phyloP scores from a whole-genome alignment of 1,284 basidiomycete species.

The Ganoderma multipileum region DNA sequence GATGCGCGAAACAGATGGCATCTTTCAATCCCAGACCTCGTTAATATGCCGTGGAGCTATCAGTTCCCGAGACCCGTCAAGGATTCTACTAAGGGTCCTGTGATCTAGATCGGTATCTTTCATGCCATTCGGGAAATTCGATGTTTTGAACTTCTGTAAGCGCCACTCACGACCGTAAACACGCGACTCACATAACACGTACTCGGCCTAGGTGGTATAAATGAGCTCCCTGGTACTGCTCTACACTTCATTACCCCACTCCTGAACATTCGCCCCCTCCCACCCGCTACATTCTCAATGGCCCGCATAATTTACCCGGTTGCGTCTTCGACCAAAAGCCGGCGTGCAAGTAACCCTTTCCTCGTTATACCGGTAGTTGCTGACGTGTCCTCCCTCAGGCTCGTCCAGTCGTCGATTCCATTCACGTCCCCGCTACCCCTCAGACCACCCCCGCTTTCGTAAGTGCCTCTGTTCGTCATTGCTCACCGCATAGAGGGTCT shows the following conservation, averaged over 20 bases:
- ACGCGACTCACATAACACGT: not conserved
- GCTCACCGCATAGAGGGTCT: not conserved
- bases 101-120: not conserved
- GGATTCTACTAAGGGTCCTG: not conserved
- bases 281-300: slow-evolving; percentile 7
- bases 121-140: not conserved
- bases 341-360: slow-evolving; percentile 6
- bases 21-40: not conserved
- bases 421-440: not conserved
- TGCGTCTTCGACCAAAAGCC: not conserved
- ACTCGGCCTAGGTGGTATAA: not conserved
- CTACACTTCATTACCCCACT: not conserved
- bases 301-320: slow-evolving; percentile 1
- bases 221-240: not conserved
- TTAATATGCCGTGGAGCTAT: not conserved
- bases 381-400: slow-evolving; percentile 1
- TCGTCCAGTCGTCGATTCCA: not conserved
- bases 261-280: not conserved
- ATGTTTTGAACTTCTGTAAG: not conserved
- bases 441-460: slow-evolving; percentile 6
- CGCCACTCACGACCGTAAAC: not conserved
- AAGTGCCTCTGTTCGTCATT: not conserved
- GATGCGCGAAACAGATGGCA: not conserved
- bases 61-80: not conserved
- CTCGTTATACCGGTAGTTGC: not conserved